Evolutionary conservation across 345 rosid genomes (phyloP).

Genomic region (Gossypium stocksii): DNA sequence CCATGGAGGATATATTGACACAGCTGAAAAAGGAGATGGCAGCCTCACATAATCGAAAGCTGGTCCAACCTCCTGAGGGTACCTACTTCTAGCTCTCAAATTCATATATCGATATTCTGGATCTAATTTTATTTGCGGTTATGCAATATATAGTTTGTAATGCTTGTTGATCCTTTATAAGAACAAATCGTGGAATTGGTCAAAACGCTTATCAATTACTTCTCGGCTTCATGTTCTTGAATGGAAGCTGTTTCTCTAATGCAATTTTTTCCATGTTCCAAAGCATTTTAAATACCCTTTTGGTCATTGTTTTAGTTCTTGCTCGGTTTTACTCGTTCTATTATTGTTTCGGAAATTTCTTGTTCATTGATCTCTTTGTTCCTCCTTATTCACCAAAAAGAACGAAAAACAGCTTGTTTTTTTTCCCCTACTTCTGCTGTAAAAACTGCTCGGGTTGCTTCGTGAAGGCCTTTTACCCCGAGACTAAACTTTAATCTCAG

Average conservation of each 20-base stretch:
- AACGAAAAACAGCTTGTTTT: background rate
- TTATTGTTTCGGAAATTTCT: background rate
- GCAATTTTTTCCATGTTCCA: background rate
- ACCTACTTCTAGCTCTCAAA: background rate
- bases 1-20: slow-evolving; percentile 68
- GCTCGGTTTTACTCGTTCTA: background rate
- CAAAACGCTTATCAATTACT: slow-evolving; percentile 30
- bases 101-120: slow-evolving; percentile 15
- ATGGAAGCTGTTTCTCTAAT: background rate
- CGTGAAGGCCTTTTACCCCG: too few relatives aligned
- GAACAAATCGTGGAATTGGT: slow-evolving; percentile 35
- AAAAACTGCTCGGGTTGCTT: too few relatives aligned
- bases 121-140: slow-evolving; percentile 29
- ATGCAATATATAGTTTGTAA: slow-evolving; percentile 43
- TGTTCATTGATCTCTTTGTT: background rate
- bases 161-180: slow-evolving; percentile 36
- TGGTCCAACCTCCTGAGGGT: slow-evolving; percentile 63
- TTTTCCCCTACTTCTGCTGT: too few relatives aligned
- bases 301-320: background rate
- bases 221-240: slow-evolving; percentile 30
- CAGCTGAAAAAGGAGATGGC: slow-evolving; percentile 83
- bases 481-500: too few relatives aligned
- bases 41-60: slow-evolving; percentile 62
- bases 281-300: slow-evolving; percentile 1
- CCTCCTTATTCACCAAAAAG: background rate